Evolutionary conservation across 345 rosid species (phyloP), one percentile per base, ranked within the genome.

Genomic region (Gossypium mustelinum): DNA sequence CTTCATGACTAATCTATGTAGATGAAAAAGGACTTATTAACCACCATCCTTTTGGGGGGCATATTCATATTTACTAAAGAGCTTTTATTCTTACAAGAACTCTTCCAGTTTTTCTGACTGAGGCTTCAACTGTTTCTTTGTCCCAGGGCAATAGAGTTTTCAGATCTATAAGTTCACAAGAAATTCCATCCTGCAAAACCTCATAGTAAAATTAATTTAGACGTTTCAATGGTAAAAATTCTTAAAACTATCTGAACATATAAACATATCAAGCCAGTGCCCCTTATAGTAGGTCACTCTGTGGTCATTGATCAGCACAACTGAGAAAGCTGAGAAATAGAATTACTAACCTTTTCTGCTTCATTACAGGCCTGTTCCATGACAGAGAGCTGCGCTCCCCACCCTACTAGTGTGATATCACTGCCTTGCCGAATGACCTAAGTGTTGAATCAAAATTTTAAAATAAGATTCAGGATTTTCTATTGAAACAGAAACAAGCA

Each of bases 321-420:
- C 41, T 34, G 41, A 34, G 7, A 34, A 34, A 34, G 41, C 62
- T 2, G 6, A n/a, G 39, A 72, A 52, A 43, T 48, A 55, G 54
- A 60, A 50, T 62, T 22, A 25, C 55, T 67, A 60, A 87, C 97
- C 84, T 89, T 89, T 81, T 89, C 92, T 0, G 97, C 97, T 29
- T 89, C 97, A 34, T 75, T 65, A 69, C 97, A 90, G 73, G 98
- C 97, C 76, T 92, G 88, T 75, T 92, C 94, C 94, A 94, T 89
- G 18, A 92, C 20, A 5, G 98, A 77, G 55, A 94, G 91, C 74
- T 94, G 98, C 18, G 97, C 97, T 81, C 97, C 97, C 98, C 98
- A 94, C 66, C 98, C 97, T 41, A 94, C 94, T 56, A 94, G 84
- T 14, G 98, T 89, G 77, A 94, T 90, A 82, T 94, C 97, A 63